Evolutionary conservation across 2,329 filamentous ascomycete species (phyloP).

Genomic region (Talaromyces albobiverticillius): DNA sequence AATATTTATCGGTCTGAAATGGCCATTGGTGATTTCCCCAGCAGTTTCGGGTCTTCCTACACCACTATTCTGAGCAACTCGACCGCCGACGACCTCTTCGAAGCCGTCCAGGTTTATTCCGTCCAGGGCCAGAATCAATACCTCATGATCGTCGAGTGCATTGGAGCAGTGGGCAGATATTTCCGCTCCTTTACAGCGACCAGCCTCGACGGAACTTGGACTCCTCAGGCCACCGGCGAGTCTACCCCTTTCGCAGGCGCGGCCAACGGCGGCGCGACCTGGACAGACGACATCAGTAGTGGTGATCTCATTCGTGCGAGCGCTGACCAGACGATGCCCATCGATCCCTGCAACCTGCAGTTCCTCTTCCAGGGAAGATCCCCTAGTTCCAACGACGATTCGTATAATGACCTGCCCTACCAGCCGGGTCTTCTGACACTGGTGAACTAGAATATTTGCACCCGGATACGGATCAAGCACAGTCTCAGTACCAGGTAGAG

Average conservation of each 20-base stretch:
- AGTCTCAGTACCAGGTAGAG: no score
- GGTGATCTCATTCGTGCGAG: constrained; percentile 59
- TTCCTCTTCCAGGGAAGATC: constrained; percentile 61
- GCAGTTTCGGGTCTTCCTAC: constrained; percentile 54
- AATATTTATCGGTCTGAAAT: constrained; percentile 64
- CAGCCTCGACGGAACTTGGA: constrained; percentile 58
- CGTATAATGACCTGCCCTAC: constrained; percentile 52
- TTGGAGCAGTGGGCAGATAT: constrained; percentile 57
- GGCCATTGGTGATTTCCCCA: constrained; percentile 61
- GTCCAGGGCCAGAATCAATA: constrained; percentile 55
- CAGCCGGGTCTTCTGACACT: constrained; percentile 56
- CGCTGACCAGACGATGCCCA: constrained; percentile 60
- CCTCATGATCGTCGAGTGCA: constrained; percentile 66
- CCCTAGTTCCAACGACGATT: constrained; percentile 44
- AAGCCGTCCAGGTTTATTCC: constrained; percentile 66
- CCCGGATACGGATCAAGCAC: no score
- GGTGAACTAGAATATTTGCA: constrained; percentile 7
- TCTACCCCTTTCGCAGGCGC: constrained; percentile 63
- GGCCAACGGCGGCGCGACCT: constrained; percentile 61
- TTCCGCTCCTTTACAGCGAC: constrained; percentile 66
- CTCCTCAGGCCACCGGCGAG: constrained; percentile 55
- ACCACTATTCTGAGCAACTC: constrained; percentile 54
- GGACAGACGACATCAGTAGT: constrained; percentile 67
- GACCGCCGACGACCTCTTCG: constrained; percentile 59
- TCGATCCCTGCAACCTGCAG: constrained; percentile 64